These are phyloP conservation scores for Botrytis hyacinthi DNA, from an alignment of 2,329 filamentous ascomycete species.

Conservation along the genomic window DNA sequence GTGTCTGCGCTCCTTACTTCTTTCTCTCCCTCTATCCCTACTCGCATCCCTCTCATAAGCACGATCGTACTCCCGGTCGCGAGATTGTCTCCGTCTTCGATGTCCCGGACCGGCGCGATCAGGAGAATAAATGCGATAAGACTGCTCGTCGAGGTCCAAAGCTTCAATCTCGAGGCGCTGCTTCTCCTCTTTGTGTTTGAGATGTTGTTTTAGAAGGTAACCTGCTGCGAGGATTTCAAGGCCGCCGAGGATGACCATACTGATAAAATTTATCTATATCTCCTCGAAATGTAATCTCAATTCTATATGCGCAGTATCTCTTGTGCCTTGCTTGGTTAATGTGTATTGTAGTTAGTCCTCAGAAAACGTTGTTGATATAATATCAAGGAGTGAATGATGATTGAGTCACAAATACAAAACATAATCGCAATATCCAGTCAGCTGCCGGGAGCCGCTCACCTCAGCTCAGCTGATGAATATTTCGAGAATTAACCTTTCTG, in stretches of 20 bases:
- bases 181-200: constrained; percentile 35
- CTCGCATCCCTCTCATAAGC: background rate
- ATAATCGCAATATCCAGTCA: background rate
- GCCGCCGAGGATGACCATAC: constrained; percentile 51
- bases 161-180: constrained; percentile 39
- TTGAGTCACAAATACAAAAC: background rate
- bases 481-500: background rate
- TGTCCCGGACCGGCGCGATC: constrained; percentile 15
- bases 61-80: background rate
- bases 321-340: background rate
- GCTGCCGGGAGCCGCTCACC: background rate
- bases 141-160: constrained; percentile 24
- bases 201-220: constrained; percentile 36
- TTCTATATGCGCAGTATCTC: background rate
- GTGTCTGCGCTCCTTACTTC: constrained; percentile 14
- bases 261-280: background rate
- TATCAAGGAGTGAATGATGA: background rate
- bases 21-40: background rate
- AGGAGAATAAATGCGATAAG: constrained; percentile 22
- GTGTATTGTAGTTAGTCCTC: background rate
- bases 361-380: background rate
- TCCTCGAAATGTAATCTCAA: background rate
- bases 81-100: constrained; percentile 17
- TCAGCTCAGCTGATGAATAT: constrained; percentile 12
- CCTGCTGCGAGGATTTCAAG: constrained; percentile 37